Base-by-base conservation (phyloP, 495 filamentous ascomycete species). In the Peziza echinospora region DNA sequence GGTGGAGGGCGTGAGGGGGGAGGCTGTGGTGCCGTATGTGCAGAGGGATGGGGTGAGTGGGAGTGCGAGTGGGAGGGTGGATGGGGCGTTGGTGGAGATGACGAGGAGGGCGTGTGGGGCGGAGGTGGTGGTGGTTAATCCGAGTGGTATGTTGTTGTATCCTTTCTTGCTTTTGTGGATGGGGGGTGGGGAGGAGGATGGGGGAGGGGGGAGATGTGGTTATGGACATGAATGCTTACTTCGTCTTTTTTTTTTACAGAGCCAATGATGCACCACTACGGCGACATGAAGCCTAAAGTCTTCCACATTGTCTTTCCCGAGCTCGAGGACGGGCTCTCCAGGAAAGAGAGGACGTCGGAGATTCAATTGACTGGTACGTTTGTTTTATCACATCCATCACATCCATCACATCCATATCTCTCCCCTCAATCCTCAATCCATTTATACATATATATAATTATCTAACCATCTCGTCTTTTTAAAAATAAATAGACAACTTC, bases 81-180 rank as follows among this genome's bases (percentile, higher is more conserved):
- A 64, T n/a, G n/a, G n/a, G 40, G 47, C 65, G 16, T 54, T 81
- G 43, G 49, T 70, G 26, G 62, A 67, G 0, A 53, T 61, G 10
- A 49, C 56, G 28, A 64, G 68, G 47, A 61, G 66, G 26, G 61
- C 66, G 51, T 75, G 75, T 57, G 69, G 67, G 45, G 68, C 70
- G 13, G 58, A 67, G 54, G 62, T 63, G 19, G 63, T 69, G 45
- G 63, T 65, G 43, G 63, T 83, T 25, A 71, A 76, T 60, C 69
- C 71, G 47, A 76, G 79, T 48, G 75, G 78, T 84, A 65, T n/a
- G 61, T 51, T 21, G 24, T 34, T 26, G 39, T 8, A 26, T 17
- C 16, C 7, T 24, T 34, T 9, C 4, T 37, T 37, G 30, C 30
- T 37, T 37, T 37, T 37, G 30, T 13, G 30, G n/a, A n/a, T n/a